Percentiles rank a stretch among this genome's conserved stretches.
These are phyloP conservation scores for Suillus placidus DNA, from an alignment of 768 basidiomycete species.

Conservation along the genomic window DNA sequence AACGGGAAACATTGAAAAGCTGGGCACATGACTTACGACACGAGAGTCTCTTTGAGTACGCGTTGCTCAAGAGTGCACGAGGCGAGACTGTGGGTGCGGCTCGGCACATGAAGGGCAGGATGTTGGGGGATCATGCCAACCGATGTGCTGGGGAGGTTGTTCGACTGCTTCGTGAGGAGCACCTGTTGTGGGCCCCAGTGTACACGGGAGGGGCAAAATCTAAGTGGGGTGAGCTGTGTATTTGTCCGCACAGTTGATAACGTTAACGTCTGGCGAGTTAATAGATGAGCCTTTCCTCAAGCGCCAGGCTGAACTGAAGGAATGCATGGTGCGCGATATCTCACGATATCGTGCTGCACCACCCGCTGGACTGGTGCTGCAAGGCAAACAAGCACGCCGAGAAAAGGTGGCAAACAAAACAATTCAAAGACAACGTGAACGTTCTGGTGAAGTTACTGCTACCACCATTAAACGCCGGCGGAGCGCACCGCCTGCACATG, in stretches of 20 bases:
- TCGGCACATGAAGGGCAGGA: neutral
- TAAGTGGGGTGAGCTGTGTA: neutral
- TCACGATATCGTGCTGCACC: conserved; percentile 46
- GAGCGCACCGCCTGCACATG: conserved; percentile 65
- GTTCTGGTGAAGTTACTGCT: conserved; percentile 59
- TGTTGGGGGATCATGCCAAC: neutral
- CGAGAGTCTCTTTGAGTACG: conserved; percentile 44
- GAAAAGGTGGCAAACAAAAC: conserved; percentile 69
- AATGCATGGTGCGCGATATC: conserved; percentile 42
- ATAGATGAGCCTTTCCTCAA: neutral
- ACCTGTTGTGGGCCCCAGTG: neutral
- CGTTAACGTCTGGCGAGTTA: neutral
- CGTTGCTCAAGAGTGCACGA: conserved; percentile 10
- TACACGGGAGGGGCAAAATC: neutral
- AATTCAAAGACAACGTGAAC: conserved; percentile 59
- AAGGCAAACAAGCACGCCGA: conserved; percentile 57
- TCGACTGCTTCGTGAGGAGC: neutral
- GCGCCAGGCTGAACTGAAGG: conserved; percentile 23
- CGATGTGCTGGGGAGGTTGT: neutral
- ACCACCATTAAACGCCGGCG: conserved; percentile 50
- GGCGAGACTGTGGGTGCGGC: neutral
- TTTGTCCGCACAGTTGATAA: neutral
- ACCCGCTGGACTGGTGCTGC: conserved; percentile 49
- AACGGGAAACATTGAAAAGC: conserved; percentile 35
- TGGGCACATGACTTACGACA: conserved; percentile 36